These are phyloP conservation scores for Globisporangium paddicum DNA, from an alignment of 352 stramenopile genomes.

Conservation along the genomic window DNA sequence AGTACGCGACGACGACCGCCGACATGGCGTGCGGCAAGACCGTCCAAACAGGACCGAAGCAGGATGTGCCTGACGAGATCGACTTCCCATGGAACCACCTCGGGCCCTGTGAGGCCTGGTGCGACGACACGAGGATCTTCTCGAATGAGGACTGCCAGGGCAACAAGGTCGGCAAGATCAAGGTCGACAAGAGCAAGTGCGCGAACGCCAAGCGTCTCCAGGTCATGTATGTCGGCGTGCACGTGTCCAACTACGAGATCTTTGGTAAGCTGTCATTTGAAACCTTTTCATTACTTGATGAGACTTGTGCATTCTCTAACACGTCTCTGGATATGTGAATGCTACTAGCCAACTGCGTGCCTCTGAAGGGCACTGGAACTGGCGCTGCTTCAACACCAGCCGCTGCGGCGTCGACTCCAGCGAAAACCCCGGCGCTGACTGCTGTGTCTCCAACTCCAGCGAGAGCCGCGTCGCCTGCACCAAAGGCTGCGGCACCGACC, in stretches of 20 bases:
- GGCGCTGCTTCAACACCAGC: no score
- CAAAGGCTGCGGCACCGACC: not conserved
- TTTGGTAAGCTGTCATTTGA: no score
- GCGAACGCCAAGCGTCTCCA: slow-evolving; percentile 14
- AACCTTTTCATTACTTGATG: no score
- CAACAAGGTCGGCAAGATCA: slow-evolving; percentile 21
- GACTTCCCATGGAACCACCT: slow-evolving; percentile 22
- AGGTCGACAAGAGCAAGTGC: slow-evolving; percentile 13
- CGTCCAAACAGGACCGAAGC: slow-evolving; percentile 4
- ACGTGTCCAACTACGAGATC: slow-evolving; percentile 16
- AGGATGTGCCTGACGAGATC: slow-evolving; percentile 15
- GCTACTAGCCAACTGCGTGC: no score
- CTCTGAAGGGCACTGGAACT: no score
- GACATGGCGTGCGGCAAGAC: slow-evolving; percentile 18
- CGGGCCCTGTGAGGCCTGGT: slow-evolving; percentile 18
- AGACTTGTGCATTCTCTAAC: no score
- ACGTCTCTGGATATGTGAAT: no score
- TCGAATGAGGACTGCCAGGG: slow-evolving; percentile 14
- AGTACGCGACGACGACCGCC: slow-evolving; percentile 7
- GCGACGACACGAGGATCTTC: slow-evolving; percentile 18
- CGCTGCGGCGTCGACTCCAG: no score
- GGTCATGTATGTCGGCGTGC: slow-evolving; percentile 20
- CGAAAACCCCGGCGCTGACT: no score
- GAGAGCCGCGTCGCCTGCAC: not conserved
- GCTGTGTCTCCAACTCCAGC: not conserved